Conservation (phyloP, 306 rosid genomes). For the Dalbergia cultrata region DNA sequence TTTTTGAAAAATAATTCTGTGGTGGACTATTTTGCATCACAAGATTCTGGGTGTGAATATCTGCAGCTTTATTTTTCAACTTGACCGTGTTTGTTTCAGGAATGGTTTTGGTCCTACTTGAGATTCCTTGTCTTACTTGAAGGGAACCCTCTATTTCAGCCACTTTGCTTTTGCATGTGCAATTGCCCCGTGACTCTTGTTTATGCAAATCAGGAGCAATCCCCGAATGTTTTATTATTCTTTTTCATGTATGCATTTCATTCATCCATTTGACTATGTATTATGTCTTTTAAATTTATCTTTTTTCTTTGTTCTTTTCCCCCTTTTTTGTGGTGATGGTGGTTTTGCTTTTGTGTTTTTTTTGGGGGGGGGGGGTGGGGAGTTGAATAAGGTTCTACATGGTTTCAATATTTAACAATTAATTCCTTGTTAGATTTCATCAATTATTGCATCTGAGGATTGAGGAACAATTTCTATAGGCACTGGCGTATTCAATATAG, state of each 20-base stretch:
- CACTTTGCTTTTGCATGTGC: constrained; percentile 49
- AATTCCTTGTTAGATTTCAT: not conserved
- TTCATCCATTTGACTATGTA: not conserved
- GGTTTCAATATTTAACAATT: not conserved
- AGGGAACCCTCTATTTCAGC: constrained; percentile 44
- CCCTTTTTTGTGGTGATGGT: no score
- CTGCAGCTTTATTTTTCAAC: constrained; percentile 52
- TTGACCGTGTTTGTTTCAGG: constrained; percentile 36
- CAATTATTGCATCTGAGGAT: not conserved
- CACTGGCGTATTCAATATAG: not conserved
- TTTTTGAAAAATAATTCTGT: constrained; percentile 19
- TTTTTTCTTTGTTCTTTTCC: not conserved
- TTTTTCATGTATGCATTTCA: constrained; percentile 1
- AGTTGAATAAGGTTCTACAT: no score
- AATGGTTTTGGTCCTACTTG: constrained; percentile 44
- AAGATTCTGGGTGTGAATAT: constrained; percentile 43
- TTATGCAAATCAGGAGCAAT: constrained; percentile 8
- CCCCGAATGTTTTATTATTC: not conserved
- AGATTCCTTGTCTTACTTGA: constrained; percentile 48
- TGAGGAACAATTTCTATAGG: constrained; percentile 22
- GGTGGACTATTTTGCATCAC: constrained; percentile 42
- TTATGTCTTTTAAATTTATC: not conserved
- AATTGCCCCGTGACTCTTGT: constrained; percentile 39
- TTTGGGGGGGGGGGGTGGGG: no score
- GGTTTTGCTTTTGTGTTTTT: no score